Evolutionary conservation across 352 stramenopile species (phyloP), one percentile per base, ranked within the genome.

Genomic region (Aphanomyces cochlioides): DNA sequence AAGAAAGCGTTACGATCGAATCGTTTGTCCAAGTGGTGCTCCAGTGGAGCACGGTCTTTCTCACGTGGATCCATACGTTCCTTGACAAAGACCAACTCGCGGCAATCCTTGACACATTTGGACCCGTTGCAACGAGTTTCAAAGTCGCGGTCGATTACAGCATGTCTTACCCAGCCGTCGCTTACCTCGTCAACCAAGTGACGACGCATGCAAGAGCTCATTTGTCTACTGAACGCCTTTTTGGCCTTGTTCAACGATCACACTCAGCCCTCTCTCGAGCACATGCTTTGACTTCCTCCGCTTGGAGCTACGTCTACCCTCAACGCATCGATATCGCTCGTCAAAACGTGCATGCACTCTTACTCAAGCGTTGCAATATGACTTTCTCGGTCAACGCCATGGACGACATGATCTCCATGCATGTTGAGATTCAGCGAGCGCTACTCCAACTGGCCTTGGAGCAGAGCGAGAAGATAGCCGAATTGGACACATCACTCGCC

Each of bases 1-100:
- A 66, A 4, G 57, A 66, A 12, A 66, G 57, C 57, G 57, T 48
- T 15, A 66, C 57, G 38, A 53, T 43, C 38, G 57, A 66, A 48
- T 28, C 57, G 17, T 48, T 48, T 28, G 15, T 66, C 21, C 57
- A 66, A 28, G 21, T 66, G 15, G 39, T 53, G 13, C 28, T 66
- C 38, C 47, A 47, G 15, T 43, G 37, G 38, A 53, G 57, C 37
- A 43, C 57, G 34, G 13, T 48, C 21, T 17, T 40, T n/a, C 34
- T 66, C 57, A 36, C 37, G 37, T 40, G 57, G 28, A 41, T 66
- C 10, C 28, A 66, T 43, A 38, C 37, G 38, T 43, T 66, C n/a
- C n/a, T 66, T 17, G 57, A 66, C 38, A 28, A 66, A 37, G 57
- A 66, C 10, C 28, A 48, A 17, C 28, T 66, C 0, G 2, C 10